Evolutionary conservation across 1,139 yeast genomes (phyloP), one percentile per base, ranked within the genome.

Genomic region (Meyerozyma athensensis): DNA sequence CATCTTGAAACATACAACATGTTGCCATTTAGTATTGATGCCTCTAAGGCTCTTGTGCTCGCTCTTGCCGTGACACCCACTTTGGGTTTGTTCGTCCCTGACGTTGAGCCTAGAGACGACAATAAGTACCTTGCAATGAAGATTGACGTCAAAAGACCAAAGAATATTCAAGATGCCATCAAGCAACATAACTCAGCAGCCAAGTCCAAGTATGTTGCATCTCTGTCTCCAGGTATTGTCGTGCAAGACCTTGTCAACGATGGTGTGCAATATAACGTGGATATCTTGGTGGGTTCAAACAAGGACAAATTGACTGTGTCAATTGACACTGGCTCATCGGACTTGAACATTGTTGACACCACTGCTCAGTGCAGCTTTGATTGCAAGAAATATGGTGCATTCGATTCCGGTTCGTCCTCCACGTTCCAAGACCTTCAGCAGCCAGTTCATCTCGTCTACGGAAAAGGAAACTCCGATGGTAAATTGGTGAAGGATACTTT

Each of bases 271-370:
- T 45, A 45, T 33, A 36, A 34, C 9, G 41, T 38, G n/a, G 34
- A 34, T 9, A 17, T 45, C 13, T 12, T 20, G 12, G 5, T 45
- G 7, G 50, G 50, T 8, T 34, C 44, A 24, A 28, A 42, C 8
- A 34, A 34, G 5, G 39, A 37, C 24, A 18, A 32, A 12, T 37
- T 41, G 23, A 24, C 16, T 14, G 47, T 46, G 7, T 26, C 39
- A 24, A 31, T 47, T 10, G 51, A 47, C 36, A 47, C 51, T 7
- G 48, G 49, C 13, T 41, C 45, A 20, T 41, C 47, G 10, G 49
- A 47, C 33, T 39, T 44, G 37, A 44, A 48, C 48, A 39, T 47
- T 6, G 14, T 13, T 7, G 26, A 12, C 17, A n/a, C 20, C 18
- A 12, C 19, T 26, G 19, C 8, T 3, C 18, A 14, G 13, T 4